These are phyloP conservation scores for Gryganskiella cystojenkinii DNA, from an alignment of 192 early-diverging fungal genomes.

Conservation along the genomic window DNA sequence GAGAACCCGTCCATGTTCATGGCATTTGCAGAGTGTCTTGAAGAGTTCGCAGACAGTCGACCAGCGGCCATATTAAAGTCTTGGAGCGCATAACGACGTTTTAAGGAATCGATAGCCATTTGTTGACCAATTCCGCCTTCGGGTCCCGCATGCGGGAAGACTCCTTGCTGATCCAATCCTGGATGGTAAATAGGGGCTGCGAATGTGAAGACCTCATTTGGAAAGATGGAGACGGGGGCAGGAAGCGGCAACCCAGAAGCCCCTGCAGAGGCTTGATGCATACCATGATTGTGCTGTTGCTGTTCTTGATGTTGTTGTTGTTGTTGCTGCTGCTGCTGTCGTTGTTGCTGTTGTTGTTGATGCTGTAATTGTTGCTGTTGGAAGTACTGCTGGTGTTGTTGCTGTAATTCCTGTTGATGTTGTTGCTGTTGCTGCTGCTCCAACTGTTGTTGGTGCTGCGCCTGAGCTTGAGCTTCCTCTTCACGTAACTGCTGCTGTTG, in stretches of 20 bases:
- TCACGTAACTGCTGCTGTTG: slow-evolving; percentile 26
- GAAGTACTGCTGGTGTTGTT: slow-evolving; percentile 19
- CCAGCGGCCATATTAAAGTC: slow-evolving; percentile 35
- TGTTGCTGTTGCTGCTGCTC: slow-evolving; percentile 28
- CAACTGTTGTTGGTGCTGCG: slow-evolving; percentile 8
- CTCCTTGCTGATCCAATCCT: slow-evolving; percentile 30
- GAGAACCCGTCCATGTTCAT: slow-evolving; percentile 39
- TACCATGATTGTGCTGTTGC: slow-evolving; percentile 13
- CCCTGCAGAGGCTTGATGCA: slow-evolving; percentile 8
- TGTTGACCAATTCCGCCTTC: slow-evolving; percentile 52
- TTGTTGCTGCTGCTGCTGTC: slow-evolving; percentile 26
- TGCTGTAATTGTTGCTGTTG: slow-evolving; percentile 15
- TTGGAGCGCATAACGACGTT: slow-evolving; percentile 40
- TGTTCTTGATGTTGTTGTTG: slow-evolving; percentile 27
- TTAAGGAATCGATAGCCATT: slow-evolving; percentile 41
- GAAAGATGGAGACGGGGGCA: slow-evolving; percentile 19
- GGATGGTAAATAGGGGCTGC: slow-evolving; percentile 43
- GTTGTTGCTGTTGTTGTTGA: slow-evolving; percentile 26
- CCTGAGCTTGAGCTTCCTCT: slow-evolving; percentile 2
- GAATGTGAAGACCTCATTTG: slow-evolving; percentile 46
- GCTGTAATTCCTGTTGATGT: slow-evolving; percentile 13
- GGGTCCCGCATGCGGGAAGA: slow-evolving; percentile 27
- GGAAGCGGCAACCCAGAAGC: slow-evolving; percentile 12
- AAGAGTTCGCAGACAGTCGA: slow-evolving; percentile 21
- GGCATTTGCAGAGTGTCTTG: slow-evolving; percentile 22